phyloP scores from a whole-genome alignment of 345 rosid species.

The Rhodomyrtus tomentosa region DNA sequence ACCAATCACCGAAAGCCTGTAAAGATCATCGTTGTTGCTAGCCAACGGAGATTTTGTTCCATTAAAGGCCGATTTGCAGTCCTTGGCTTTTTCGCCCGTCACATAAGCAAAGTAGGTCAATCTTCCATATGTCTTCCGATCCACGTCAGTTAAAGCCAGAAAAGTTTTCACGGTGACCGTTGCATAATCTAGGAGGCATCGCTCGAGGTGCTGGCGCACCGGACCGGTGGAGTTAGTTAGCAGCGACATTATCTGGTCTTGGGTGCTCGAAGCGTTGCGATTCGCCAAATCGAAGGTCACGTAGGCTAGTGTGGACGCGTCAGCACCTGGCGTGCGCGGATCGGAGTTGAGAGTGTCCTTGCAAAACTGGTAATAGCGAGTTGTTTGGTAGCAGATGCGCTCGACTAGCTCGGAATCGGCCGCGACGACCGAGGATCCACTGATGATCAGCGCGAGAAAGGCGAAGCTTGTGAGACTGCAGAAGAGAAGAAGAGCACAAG shows the following conservation, averaged over 20 bases:
- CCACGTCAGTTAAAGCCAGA: conserved; percentile 3
- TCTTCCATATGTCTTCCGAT: background rate
- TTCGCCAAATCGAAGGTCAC: conserved; percentile 5
- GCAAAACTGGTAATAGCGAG: conserved; percentile 8
- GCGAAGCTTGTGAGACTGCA: background rate
- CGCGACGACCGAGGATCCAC: no score
- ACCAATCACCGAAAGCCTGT: background rate
- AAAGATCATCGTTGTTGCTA: background rate
- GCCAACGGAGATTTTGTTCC: background rate
- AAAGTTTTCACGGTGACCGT: background rate
- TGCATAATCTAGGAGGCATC: background rate
- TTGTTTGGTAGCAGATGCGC: conserved; percentile 4
- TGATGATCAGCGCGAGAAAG: background rate
- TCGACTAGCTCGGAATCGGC: background rate
- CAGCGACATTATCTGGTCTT: background rate
- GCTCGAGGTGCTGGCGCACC: background rate
- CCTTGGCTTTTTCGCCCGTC: background rate
- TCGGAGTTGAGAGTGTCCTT: conserved; percentile 1
- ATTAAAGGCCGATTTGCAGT: conserved; percentile 1
- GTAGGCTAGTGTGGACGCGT: background rate
- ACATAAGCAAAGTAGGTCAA: background rate
- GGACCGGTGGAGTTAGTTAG: background rate
- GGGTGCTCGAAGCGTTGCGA: conserved; percentile 1
- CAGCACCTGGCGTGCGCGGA: background rate
- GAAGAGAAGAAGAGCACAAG: background rate